A percentile compares a stretch with the other conserved stretches of the same genome.
Evolutionary conservation across 2,329 filamentous ascomycete species (phyloP).

Genomic region (Neofusicoccum parvum): DNA sequence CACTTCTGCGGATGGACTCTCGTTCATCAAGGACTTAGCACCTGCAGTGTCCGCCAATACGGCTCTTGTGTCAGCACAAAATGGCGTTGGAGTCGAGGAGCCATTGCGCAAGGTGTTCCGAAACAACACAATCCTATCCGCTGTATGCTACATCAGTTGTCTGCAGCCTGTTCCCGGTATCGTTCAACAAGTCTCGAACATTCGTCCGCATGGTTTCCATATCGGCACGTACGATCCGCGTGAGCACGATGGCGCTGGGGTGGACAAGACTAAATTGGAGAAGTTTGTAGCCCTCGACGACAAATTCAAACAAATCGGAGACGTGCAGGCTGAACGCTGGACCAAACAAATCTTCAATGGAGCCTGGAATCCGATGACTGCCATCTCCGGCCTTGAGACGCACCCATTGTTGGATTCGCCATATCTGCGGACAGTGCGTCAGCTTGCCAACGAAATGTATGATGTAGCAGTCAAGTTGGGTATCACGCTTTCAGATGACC

Average conservation of each 20-base stretch:
- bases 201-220: conserved; percentile 26
- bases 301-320: conserved; percentile 24
- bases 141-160: conserved; percentile 29
- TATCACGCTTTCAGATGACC: conserved; percentile 21
- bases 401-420: conserved; percentile 25
- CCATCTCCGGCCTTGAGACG: conserved; percentile 26
- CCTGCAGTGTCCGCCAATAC: conserved; percentile 23
- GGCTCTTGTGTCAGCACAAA: conserved; percentile 27
- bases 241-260: not conserved
- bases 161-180: conserved; percentile 25
- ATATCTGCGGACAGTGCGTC: conserved; percentile 22
- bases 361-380: conserved; percentile 27
- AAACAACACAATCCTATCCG: conserved; percentile 27
- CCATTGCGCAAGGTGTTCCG: conserved; percentile 25
- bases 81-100: conserved; percentile 28
- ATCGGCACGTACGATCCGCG: conserved; percentile 17
- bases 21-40: conserved; percentile 23
- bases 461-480: conserved; percentile 25
- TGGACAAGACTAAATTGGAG: conserved; percentile 18
- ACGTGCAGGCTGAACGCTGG: conserved; percentile 27
- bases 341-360: conserved; percentile 29
- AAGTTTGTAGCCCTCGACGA: conserved; percentile 25
- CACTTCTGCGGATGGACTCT: conserved; percentile 21
- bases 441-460: conserved; percentile 27
- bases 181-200: conserved; percentile 25